These are phyloP conservation scores for Onygenales sp. DNA, from an alignment of 2,329 filamentous ascomycete species.

Conservation along the genomic window DNA sequence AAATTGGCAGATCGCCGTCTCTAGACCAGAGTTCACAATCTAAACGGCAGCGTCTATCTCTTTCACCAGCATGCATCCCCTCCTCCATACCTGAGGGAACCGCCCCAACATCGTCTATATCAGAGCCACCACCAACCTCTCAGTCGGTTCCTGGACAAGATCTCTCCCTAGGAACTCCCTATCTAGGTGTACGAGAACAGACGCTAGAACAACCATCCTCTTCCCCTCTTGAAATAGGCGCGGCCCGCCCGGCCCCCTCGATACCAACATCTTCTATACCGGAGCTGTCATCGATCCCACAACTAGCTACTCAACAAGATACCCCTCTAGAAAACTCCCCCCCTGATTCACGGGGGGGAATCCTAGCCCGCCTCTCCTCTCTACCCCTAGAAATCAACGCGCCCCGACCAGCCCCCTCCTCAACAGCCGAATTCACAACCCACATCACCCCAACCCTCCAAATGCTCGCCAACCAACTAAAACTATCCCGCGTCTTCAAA, in stretches of 20 bases:
- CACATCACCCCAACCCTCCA: conserved; percentile 49
- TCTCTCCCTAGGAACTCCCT: too few relatives aligned
- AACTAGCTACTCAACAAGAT: too few relatives aligned
- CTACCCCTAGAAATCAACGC: conserved; percentile 41
- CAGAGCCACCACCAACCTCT: not conserved
- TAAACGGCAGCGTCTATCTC: conserved; percentile 12
- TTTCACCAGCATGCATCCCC: conserved; percentile 4
- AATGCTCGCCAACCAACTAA: conserved; percentile 45
- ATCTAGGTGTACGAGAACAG: not conserved
- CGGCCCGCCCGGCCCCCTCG: conserved; percentile 43
- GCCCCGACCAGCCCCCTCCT: conserved; percentile 44
- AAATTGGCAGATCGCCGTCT: conserved; percentile 11
- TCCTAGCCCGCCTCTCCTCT: conserved; percentile 3
- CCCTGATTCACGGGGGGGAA: too few relatives aligned
- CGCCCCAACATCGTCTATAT: not conserved
- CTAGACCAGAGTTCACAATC: not conserved
- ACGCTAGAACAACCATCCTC: not conserved
- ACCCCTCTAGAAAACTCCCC: too few relatives aligned
- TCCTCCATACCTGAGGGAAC: conserved; percentile 6
- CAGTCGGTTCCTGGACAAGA: too few relatives aligned
- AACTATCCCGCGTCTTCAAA: conserved; percentile 44
- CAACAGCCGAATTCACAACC: conserved; percentile 33
- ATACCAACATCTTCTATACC: conserved; percentile 10
- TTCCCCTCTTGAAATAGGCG: conserved; percentile 36
- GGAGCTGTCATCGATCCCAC: too few relatives aligned